Evolutionary conservation across 495 filamentous ascomycete genomes (phyloP).

Genomic region (Echria macrotheca): DNA sequence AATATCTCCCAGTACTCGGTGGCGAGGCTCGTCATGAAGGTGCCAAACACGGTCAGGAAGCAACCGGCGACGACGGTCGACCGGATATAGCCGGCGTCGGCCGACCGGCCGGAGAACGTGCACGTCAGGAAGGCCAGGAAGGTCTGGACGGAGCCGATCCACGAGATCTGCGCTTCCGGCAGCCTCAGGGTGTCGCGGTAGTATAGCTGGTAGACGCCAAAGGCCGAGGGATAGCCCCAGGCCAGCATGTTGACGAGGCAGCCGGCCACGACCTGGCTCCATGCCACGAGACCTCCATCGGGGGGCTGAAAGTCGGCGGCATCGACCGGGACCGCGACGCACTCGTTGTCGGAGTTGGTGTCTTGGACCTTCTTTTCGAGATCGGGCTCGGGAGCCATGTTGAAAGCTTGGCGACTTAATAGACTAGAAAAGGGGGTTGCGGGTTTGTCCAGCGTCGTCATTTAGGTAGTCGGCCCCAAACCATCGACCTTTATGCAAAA

Average conservation of each 20-base stretch:
- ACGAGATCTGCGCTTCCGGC: constrained; percentile 37
- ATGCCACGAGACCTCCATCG: constrained; percentile 38
- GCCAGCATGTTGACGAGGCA: constrained; percentile 36
- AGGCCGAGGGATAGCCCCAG: constrained; percentile 39
- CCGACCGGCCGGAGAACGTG: constrained; percentile 35
- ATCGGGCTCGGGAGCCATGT: constrained; percentile 6
- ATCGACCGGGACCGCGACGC: not conserved
- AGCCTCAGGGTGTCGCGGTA: constrained; percentile 40
- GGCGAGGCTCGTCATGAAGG: constrained; percentile 39
- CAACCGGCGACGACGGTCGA: constrained; percentile 31
- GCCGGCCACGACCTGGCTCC: constrained; percentile 38
- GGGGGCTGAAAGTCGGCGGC: constrained; percentile 26
- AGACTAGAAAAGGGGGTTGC: too few species aligned
- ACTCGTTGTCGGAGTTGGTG: not conserved
- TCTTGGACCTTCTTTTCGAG: constrained; percentile 4
- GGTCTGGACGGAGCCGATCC: constrained; percentile 43
- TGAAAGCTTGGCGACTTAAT: too few species aligned
- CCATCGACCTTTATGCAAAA: too few species aligned
- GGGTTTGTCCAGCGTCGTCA: too few species aligned
- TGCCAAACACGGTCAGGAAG: constrained; percentile 35
- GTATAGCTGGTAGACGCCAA: constrained; percentile 44
- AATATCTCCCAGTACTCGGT: constrained; percentile 41
- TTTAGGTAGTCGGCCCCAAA: too few species aligned
- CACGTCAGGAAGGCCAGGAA: constrained; percentile 38
- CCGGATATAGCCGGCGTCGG: constrained; percentile 38